Evolutionary conservation across 1,139 yeast genomes (phyloP).

Genomic region (Zygosaccharomyces sapae): DNA sequence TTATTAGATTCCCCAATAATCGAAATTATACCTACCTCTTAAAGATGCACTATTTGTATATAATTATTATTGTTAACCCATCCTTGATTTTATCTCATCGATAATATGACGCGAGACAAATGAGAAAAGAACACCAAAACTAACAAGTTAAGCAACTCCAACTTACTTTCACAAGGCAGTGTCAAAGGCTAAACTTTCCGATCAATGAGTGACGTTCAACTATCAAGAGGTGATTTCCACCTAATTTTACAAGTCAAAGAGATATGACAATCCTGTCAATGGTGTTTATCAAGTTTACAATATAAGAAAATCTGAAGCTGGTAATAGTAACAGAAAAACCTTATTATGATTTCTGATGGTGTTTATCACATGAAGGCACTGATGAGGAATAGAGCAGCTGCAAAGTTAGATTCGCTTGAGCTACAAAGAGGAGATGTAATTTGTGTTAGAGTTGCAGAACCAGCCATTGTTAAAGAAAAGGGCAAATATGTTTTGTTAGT

Average conservation of each 20-base stretch:
- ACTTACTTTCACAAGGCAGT: slow-evolving; percentile 6
- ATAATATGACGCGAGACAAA: slow-evolving; percentile 15
- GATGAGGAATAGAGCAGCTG: slow-evolving; percentile 55
- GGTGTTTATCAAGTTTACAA: slow-evolving; percentile 35
- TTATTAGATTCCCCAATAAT: no score
- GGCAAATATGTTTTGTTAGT: slow-evolving; percentile 56
- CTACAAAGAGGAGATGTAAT: slow-evolving; percentile 42
- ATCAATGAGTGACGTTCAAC: slow-evolving; percentile 26
- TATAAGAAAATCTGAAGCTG: slow-evolving; percentile 33
- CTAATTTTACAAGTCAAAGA: slow-evolving; percentile 28
- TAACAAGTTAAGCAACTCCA: slow-evolving; percentile 8
- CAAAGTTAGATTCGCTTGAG: slow-evolving; percentile 47
- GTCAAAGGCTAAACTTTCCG: not conserved
- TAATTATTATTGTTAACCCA: not conserved
- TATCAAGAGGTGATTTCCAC: slow-evolving; percentile 31
- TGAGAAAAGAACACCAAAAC: slow-evolving; percentile 8
- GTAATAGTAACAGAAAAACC: slow-evolving; percentile 31
- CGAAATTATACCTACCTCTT: no score
- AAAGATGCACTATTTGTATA: no score
- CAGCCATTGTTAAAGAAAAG: slow-evolving; percentile 37
- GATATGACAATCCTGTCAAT: slow-evolving; percentile 31
- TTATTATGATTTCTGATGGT: slow-evolving; percentile 58
- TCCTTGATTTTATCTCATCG: not conserved
- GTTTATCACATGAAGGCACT: slow-evolving; percentile 59
- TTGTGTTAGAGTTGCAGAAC: slow-evolving; percentile 32